phyloP scores from a whole-genome alignment of 345 rosid species.

The Melastoma malabathricum region DNA sequence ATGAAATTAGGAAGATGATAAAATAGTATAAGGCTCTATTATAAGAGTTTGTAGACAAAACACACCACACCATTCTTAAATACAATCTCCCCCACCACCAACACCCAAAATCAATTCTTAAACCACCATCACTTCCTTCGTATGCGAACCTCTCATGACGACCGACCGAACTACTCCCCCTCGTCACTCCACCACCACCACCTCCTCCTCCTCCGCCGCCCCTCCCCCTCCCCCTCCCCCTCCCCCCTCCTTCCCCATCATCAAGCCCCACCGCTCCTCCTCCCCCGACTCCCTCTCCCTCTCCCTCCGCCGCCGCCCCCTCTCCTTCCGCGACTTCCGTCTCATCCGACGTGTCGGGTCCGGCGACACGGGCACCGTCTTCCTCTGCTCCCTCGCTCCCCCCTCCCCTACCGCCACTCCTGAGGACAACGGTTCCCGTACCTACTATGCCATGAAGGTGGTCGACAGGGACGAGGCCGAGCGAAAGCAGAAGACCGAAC shows the following conservation, averaged over 20 bases:
- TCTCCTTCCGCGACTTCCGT: slow-evolving; percentile 58
- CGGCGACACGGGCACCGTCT: slow-evolving; percentile 88
- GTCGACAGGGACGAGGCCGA: slow-evolving; percentile 63
- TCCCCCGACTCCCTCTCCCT: slow-evolving; percentile 67
- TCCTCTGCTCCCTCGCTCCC: slow-evolving; percentile 48
- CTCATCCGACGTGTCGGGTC: slow-evolving; percentile 65
- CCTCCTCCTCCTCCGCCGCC: not conserved
- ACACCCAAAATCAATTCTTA: too few species aligned
- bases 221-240: not conserved
- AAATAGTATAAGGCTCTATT: too few species aligned
- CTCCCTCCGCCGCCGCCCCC: slow-evolving; percentile 35
- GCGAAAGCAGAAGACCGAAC: slow-evolving; percentile 58
- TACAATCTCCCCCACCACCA: too few species aligned
- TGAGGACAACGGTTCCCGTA: too few species aligned
- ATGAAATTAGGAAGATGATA: too few species aligned
- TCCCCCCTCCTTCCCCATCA: not conserved
- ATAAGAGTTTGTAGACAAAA: too few species aligned
- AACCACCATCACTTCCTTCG: too few species aligned
- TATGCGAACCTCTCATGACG: too few species aligned
- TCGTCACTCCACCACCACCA: too few species aligned
- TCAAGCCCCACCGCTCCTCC: slow-evolving; percentile 29
- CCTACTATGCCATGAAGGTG: slow-evolving; percentile 74
- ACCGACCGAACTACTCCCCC: too few species aligned
- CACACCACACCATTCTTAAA: too few species aligned
- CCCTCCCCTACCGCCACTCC: not conserved